Evolutionary conservation across 257 asterid genomes (phyloP).

Genomic region (Salvia rosmarinus): DNA sequence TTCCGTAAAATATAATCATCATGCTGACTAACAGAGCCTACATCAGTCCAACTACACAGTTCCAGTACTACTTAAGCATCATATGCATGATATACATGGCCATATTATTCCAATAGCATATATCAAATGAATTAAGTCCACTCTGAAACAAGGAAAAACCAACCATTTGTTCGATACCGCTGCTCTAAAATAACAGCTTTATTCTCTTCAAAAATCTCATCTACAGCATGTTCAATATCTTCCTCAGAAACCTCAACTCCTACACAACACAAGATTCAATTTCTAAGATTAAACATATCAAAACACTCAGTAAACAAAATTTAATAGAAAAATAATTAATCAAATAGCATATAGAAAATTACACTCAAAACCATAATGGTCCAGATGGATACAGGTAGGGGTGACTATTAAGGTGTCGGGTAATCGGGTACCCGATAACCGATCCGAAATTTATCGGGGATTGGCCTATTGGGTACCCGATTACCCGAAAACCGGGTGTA

Average conservation of each 20-base stretch:
- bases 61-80: constrained; percentile 1
- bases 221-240: constrained; percentile 60
- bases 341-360: constrained; percentile 6
- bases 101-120: background rate
- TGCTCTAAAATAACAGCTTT: constrained; percentile 64
- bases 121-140: background rate
- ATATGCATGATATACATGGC: background rate
- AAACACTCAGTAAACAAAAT: background rate
- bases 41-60: background rate
- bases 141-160: constrained; percentile 37
- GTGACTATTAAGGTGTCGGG: too few relatives aligned
- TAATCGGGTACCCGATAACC: too few relatives aligned
- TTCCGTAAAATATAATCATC: background rate
- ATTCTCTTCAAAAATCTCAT: constrained; percentile 74
- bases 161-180: constrained; percentile 87
- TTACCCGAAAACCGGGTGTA: too few relatives aligned
- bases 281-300: constrained; percentile 4
- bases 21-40: background rate
- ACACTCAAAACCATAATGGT: background rate
- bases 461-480: too few relatives aligned
- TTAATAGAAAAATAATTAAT: background rate
- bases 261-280: constrained; percentile 36
- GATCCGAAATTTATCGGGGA: too few relatives aligned
- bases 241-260: constrained; percentile 81
- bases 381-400: background rate